Conservation (phyloP, 2,329 filamentous ascomycete genomes). For the Alternaria hordeiaustralica region DNA sequence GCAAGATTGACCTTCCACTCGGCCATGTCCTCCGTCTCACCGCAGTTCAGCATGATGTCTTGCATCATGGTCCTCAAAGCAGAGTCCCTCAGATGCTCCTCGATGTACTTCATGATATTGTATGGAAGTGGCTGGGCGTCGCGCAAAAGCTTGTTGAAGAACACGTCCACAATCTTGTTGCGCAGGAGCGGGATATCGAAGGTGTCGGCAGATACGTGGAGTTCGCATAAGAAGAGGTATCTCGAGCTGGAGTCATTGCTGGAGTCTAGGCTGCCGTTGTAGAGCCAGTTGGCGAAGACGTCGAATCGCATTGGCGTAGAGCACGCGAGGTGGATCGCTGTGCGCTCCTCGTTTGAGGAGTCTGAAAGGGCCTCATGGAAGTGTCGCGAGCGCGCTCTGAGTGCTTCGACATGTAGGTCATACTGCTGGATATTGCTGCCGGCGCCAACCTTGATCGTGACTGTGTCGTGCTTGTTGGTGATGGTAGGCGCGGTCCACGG, state of each 20-base stretch:
- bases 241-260: not conserved
- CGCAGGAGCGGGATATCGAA: not conserved
- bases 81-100: not conserved
- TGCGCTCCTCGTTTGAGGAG: not conserved
- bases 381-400: not conserved
- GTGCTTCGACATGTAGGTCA: not conserved
- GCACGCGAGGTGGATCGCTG: not conserved
- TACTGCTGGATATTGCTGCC: not conserved
- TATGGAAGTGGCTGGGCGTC: not conserved
- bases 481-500: not conserved
- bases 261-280: not conserved
- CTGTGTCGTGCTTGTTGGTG: not conserved
- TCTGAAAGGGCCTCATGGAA: not conserved
- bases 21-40: not conserved
- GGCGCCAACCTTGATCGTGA: not conserved
- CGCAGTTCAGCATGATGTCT: not conserved
- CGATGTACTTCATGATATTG: not conserved
- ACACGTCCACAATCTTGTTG: not conserved
- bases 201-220: not conserved
- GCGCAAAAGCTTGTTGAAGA: not conserved
- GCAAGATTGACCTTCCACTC: not conserved
- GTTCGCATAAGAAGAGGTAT: not conserved
- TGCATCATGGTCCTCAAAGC: not conserved
- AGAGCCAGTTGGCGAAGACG: not conserved
- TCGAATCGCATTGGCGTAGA: not conserved